Base-by-base conservation (phyloP, 1,284 basidiomycete genomes). In the Puccinia hordei region DNA sequence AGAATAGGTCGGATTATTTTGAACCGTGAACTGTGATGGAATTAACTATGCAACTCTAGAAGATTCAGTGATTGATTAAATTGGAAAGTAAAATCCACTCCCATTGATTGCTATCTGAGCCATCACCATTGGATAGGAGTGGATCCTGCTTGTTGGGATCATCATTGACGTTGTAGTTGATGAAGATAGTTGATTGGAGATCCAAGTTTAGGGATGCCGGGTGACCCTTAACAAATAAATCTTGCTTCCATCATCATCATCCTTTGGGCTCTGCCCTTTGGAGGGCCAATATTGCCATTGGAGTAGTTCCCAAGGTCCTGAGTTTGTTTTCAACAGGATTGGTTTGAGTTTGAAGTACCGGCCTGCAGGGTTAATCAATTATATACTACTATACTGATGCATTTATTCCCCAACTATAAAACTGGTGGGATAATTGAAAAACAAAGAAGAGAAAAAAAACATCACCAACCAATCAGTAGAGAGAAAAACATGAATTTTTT, bases 401-500 rank as follows among this genome's bases (percentile, higher is more conserved):
- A n/a, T n/a, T n/a, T n/a, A n/a, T n/a, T n/a, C n/a, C n/a, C n/a
- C n/a, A n/a, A n/a, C n/a, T n/a, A n/a, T n/a, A n/a, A n/a, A n/a
- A n/a, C n/a, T n/a, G n/a, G n/a, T n/a, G n/a, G n/a, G n/a, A n/a
- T n/a, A n/a, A n/a, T n/a, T n/a, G n/a, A n/a, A n/a, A n/a, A n/a
- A n/a, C n/a, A n/a, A n/a, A n/a, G n/a, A n/a, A n/a, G n/a, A n/a
- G n/a, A n/a, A n/a, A n/a, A n/a, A n/a, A n/a, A n/a, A n/a, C n/a
- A n/a, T n/a, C n/a, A n/a, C 35, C 12, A 74, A 55, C 33, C 2
- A 76, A 59, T 61, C 6, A 76, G 35, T 22, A 76, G n/a, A 13
- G 38, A n/a, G 59, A 76, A 76, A 46, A 76, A 76, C 17, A 61
- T 59, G 61, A 66, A 63, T 66, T 76, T 61, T 49, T 65, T 63